Conservation (phyloP, 1,284 basidiomycete genomes). For the Chiua sp. region DNA sequence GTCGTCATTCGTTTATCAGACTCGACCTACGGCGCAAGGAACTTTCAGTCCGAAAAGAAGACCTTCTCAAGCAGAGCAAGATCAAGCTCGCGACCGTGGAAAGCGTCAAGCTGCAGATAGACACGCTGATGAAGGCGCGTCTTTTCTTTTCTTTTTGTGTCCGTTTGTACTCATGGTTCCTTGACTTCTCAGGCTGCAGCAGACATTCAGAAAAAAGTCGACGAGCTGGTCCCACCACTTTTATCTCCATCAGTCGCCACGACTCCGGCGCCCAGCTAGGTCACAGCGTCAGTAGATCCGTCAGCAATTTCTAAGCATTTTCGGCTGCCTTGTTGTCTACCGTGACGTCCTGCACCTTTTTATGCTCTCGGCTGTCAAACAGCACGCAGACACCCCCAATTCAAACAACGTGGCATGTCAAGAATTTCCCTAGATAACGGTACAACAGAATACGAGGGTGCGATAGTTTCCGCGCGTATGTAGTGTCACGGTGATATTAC, state of each 20-base stretch:
- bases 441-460: slow-evolving; percentile 33
- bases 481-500: slow-evolving; percentile 26
- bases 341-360: neutral
- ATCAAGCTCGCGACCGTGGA: slow-evolving; percentile 69
- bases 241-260: slow-evolving; percentile 29
- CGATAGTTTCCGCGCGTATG: slow-evolving; percentile 29
- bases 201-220: slow-evolving; percentile 76
- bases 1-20: slow-evolving; percentile 41
- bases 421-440: slow-evolving; percentile 33
- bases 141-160: slow-evolving; percentile 7
- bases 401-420: slow-evolving; percentile 15
- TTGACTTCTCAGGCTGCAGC: slow-evolving; percentile 56
- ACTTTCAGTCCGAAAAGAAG: slow-evolving; percentile 68
- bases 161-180: slow-evolving; percentile 16
- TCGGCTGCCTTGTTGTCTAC: neutral
- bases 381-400: neutral
- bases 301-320: slow-evolving; percentile 3
- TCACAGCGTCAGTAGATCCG: neutral
- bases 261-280: slow-evolving; percentile 31
- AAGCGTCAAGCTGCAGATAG: slow-evolving; percentile 73
- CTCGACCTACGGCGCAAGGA: slow-evolving; percentile 71
- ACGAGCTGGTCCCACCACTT: slow-evolving; percentile 62
- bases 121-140: slow-evolving; percentile 71
- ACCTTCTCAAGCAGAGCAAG: slow-evolving; percentile 75
- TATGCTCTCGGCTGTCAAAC: slow-evolving; percentile 5